Conservation (phyloP, 108 stramenopile species). For the Pseudonitzschia delicatissima region DNA sequence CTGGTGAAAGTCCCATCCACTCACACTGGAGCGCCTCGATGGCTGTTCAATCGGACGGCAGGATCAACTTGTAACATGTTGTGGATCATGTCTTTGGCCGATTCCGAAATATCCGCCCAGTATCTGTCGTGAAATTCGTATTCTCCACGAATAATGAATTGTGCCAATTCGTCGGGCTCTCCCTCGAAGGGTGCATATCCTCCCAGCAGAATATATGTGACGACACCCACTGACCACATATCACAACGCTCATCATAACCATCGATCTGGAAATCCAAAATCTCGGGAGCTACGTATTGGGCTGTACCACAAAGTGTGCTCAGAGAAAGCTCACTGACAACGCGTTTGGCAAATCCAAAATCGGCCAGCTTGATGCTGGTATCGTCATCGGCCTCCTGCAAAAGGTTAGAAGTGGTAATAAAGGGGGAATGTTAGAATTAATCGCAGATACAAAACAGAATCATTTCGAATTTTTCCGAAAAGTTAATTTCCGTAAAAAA, state of each 20-base stretch:
- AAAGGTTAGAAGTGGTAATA: constrained; percentile 63
- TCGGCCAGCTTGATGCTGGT: constrained; percentile 93
- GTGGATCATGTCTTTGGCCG: constrained; percentile 81
- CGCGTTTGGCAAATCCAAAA: constrained; percentile 94
- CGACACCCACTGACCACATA: constrained; percentile 94
- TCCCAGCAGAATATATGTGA: constrained; percentile 86
- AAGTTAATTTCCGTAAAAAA: too few relatives aligned
- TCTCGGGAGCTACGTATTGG: constrained; percentile 62
- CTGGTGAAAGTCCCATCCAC: constrained; percentile 45
- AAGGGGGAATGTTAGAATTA: too few relatives aligned
- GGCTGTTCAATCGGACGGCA: constrained; percentile 38
- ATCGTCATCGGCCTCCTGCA: constrained; percentile 64
- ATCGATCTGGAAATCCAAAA: constrained; percentile 44
- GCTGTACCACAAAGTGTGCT: constrained; percentile 68
- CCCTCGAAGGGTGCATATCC: constrained; percentile 91
- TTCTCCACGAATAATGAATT: constrained; percentile 49
- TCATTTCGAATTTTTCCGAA: neutral
- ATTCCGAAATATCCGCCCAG: constrained; percentile 67
- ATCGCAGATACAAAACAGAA: neutral
- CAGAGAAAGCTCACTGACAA: constrained; percentile 51
- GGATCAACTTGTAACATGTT: constrained; percentile 54
- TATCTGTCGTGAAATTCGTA: constrained; percentile 65
- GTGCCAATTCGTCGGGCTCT: constrained; percentile 50
- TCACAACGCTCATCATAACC: constrained; percentile 68
- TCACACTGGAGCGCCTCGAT: constrained; percentile 30